Percentiles rank a stretch among this genome's conserved stretches.
Evolutionary conservation across 1,284 basidiomycete species (phyloP).

Genomic region (Boletus smithii): DNA sequence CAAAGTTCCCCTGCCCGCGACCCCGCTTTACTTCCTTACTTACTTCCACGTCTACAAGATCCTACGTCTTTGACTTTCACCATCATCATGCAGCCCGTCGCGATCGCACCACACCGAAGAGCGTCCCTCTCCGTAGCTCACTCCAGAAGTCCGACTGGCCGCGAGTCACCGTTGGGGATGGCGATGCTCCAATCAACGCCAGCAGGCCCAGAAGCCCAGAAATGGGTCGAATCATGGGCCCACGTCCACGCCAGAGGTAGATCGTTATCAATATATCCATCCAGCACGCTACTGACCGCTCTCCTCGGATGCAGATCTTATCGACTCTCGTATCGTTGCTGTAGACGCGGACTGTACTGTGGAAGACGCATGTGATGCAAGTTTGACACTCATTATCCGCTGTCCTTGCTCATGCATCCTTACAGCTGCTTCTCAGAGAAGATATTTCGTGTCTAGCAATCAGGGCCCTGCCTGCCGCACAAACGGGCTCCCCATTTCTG

Average conservation of each 20-base stretch:
- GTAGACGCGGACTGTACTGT: conserved; percentile 67
- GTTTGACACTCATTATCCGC: conserved; percentile 20
- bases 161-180: conserved; percentile 19
- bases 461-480: conserved; percentile 37
- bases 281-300: not conserved
- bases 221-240: conserved; percentile 60
- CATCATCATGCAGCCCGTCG: conserved; percentile 14
- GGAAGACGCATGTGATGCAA: conserved; percentile 76
- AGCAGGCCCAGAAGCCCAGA: conserved; percentile 43
- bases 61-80: not conserved
- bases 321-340: conserved; percentile 59
- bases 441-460: conserved; percentile 63
- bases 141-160: conserved; percentile 15
- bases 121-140: conserved; percentile 18
- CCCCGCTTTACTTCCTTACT: conserved; percentile 6
- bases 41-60: not conserved
- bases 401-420: conserved; percentile 9
- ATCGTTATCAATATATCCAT: not conserved
- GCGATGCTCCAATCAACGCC: conserved; percentile 12
- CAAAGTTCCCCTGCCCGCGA: not conserved
- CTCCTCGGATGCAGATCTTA: conserved; percentile 47
- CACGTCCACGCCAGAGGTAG: conserved; percentile 53
- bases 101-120: conserved; percentile 17
- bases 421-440: conserved; percentile 59
- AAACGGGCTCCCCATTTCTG: conserved; percentile 38